Base-by-base conservation (phyloP, 768 basidiomycete species). In the Chalciporus chontae region DNA sequence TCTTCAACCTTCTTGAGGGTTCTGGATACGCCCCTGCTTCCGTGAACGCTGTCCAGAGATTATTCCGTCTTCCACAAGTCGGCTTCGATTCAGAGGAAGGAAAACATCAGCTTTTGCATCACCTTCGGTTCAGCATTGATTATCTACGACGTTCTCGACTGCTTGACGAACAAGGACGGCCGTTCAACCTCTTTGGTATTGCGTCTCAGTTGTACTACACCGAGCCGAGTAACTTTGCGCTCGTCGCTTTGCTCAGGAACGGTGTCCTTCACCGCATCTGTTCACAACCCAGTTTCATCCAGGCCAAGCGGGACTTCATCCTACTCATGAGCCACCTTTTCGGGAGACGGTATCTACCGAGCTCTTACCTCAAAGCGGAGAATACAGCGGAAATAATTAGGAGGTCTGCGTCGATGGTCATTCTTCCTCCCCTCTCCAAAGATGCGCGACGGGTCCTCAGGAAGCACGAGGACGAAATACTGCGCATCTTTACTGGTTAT, bases 201-300 rank as follows among this genome's bases (percentile, higher is more conserved):
- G 77, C 77, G 0, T 70, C 78, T 1, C 80, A 79, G 52, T 67
- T 83, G 26, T 81, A 81, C 41, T 81, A 84, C 57, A 78, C 79
- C 1, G 85, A 88, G 62, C 85, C 86, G 1, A 79, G 77, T 67
- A 87, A 87, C 64, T 72, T 88, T 34, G 85, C 85, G 0, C 65
- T 87, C 2, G 77, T 84, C 10, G 61, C 73, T 1, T 71, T 88
- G 14, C 65, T 87, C 38, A 77, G 77, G 31, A 68, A 68, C 4
- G 85, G 85, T 8, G 73, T 79, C 42, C 47, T 88, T 9, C 86
- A 87, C 61, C 54, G 67, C 0, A 75, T 87, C 27, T 83, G 83
- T 63, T 55, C 58, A 15, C 72, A 79, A 45, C 17, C 57, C 8
- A 69, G 66, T 38, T 19, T 60, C 11, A 60, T 73, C 40, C 50